A percentile compares a stretch with the other conserved stretches of the same genome.
These are phyloP conservation scores for Talaromyces liani DNA, from an alignment of 495 filamentous ascomycete species.

Conservation along the genomic window DNA sequence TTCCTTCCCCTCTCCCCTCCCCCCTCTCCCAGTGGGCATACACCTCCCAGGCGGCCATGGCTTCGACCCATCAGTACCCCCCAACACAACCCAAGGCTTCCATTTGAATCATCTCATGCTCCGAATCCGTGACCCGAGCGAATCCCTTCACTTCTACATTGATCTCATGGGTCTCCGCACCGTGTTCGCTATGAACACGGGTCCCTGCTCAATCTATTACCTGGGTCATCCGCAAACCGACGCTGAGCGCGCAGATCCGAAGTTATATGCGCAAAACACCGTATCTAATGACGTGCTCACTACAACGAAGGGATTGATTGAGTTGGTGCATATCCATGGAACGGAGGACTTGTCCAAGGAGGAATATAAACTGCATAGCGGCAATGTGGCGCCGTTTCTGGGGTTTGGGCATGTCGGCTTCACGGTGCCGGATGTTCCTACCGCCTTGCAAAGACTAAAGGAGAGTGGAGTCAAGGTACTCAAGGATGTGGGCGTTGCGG, in stretches of 20 bases:
- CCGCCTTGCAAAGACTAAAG: background rate
- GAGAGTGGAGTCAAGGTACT: constrained; percentile 18
- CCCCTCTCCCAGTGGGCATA: background rate
- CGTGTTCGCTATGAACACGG: constrained; percentile 38
- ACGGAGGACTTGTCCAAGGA: background rate
- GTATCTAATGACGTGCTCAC: background rate
- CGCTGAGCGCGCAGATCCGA: constrained; percentile 14
- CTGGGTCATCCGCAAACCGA: constrained; percentile 29
- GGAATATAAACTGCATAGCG: background rate
- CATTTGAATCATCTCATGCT: constrained; percentile 40
- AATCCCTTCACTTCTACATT: constrained; percentile 38
- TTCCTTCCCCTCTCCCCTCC: background rate
- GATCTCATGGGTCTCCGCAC: constrained; percentile 41
- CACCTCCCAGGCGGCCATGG: constrained; percentile 22
- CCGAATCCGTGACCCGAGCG: constrained; percentile 28
- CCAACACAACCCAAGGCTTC: constrained; percentile 29
- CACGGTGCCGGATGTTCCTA: background rate
- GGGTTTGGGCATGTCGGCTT: background rate
- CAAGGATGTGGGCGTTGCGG: constrained; percentile 28
- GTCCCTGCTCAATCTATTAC: constrained; percentile 37
- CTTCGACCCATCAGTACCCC: constrained; percentile 20
- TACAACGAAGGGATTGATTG: background rate
- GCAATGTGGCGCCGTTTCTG: background rate
- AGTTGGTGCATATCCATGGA: background rate
- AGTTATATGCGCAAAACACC: constrained; percentile 17